Conservation (phyloP, 2,329 filamentous ascomycete species). For the Scleromitrula shiraiana region DNA sequence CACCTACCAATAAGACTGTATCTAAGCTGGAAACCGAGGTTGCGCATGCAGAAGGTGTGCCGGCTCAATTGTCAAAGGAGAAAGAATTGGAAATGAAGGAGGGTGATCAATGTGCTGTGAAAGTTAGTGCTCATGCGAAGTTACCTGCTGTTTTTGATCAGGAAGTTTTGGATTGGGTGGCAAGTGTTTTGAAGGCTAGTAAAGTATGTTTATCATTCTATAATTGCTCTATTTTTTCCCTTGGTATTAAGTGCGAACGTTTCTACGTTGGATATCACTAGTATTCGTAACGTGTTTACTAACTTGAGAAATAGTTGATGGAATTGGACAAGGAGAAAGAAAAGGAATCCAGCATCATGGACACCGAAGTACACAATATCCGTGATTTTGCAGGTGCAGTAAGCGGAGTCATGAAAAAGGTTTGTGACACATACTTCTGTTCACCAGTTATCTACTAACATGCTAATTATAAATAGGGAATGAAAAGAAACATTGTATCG, state of each 20-base stretch:
- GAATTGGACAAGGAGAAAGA: slow-evolving; percentile 46
- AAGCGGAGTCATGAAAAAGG: slow-evolving; percentile 36
- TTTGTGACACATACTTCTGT: no score
- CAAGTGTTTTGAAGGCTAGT: slow-evolving; percentile 47
- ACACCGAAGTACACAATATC: slow-evolving; percentile 26
- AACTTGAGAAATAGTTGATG: no score
- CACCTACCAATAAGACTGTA: slow-evolving; percentile 30
- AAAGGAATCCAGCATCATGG: slow-evolving; percentile 31
- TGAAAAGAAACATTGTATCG: slow-evolving; percentile 34
- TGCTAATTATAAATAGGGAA: not conserved
- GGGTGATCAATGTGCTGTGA: slow-evolving; percentile 42
- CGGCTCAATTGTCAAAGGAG: slow-evolving; percentile 34
- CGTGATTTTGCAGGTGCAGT: slow-evolving; percentile 25
- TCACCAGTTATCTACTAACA: no score
- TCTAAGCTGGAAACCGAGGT: slow-evolving; percentile 32
- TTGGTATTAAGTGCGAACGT: no score
- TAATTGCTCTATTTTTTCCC: no score
- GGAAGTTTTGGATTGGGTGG: slow-evolving; percentile 44
- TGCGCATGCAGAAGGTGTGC: slow-evolving; percentile 34
- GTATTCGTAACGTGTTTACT: no score
- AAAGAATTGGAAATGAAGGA: slow-evolving; percentile 33
- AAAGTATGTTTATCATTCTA: no score
- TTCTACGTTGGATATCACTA: no score
- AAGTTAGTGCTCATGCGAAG: slow-evolving; percentile 39
- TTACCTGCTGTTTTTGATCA: slow-evolving; percentile 44